Conservation (phyloP, 169 alveolate genomes). For the Perkinsus marinus region DNA sequence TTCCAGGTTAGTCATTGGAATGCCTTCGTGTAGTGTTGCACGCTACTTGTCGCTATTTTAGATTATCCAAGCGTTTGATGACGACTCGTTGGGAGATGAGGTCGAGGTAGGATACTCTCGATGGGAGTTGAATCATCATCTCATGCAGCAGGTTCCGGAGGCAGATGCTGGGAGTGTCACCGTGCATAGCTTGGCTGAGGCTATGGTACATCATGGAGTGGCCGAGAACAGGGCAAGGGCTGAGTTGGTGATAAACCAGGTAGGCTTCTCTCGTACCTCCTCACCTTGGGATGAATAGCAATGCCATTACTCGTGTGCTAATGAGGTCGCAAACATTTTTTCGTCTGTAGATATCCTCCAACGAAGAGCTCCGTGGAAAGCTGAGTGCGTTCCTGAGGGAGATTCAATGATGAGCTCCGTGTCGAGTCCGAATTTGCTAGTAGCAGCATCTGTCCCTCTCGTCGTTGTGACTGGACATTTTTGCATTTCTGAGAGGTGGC, state of each 20-base stretch:
- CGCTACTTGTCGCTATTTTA: neutral
- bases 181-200: neutral
- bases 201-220: neutral
- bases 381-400: neutral
- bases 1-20: neutral
- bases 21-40: neutral
- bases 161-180: neutral
- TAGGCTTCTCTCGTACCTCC: neutral
- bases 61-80: neutral
- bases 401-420: neutral
- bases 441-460: neutral
- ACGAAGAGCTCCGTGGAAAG: neutral
- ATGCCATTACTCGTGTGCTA: no score
- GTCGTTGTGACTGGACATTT: no score
- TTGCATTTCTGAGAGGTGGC: no score
- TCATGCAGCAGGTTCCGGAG: neutral
- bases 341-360: neutral
- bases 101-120: neutral
- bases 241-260: neutral
- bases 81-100: neutral
- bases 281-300: neutral
- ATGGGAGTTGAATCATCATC: neutral
- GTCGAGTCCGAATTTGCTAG: neutral
- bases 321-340: no score
- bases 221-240: neutral